phyloP scores from a whole-genome alignment of 306 rosid genomes.

The Luffa aegyptiaca region DNA sequence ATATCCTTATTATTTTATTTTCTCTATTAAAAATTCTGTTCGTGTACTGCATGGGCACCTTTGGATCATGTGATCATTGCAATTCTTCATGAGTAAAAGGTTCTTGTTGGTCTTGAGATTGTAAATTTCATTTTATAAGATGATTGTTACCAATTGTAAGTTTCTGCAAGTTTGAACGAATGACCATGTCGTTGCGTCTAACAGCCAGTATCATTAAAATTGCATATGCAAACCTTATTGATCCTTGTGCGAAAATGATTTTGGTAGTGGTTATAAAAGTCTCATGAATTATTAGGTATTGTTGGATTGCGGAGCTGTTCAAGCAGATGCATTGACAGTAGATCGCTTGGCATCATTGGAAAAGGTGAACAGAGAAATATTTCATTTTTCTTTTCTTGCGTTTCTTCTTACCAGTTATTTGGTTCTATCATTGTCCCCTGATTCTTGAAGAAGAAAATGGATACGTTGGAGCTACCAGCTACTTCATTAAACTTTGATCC shows the following conservation, averaged over 20 bases:
- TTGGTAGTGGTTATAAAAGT: neutral
- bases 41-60: neutral
- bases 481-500: neutral
- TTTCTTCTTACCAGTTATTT: neutral
- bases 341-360: slow-evolving; percentile 96
- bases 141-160: neutral
- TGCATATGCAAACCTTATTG: neutral
- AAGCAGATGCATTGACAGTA: slow-evolving; percentile 92
- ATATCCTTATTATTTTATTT: no score
- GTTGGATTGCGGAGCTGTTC: slow-evolving; percentile 97
- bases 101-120: neutral
- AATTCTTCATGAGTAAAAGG: neutral
- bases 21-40: neutral
- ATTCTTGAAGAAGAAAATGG: neutral
- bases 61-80: neutral
- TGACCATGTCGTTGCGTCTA: neutral
- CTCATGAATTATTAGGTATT: slow-evolving; percentile 43
- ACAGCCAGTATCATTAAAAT: neutral
- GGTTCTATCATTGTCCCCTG: neutral
- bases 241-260: neutral
- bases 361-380: slow-evolving; percentile 38
- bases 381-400: neutral
- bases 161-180: neutral
- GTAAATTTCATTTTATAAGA: neutral
- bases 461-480: neutral